Evolutionary conservation across 73 alveolate species (phyloP), one percentile per base, ranked within the genome.

Genomic region (Tetrahymena elliotti): DNA sequence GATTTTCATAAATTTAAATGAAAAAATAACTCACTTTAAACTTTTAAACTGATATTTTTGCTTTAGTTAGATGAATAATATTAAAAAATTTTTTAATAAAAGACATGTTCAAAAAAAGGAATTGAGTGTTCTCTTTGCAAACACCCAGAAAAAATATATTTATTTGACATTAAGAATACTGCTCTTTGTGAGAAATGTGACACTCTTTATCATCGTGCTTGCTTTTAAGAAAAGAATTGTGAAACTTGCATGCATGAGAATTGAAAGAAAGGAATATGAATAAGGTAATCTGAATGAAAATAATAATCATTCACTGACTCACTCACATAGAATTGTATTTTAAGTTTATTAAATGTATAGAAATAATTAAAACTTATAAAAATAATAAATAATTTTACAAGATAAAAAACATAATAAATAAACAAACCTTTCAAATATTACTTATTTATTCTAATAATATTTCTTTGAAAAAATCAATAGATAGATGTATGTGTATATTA

Each of bases 111-210:
- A 88, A 94, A 47, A 18, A 94, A 94, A 94, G 96, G 96, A 16
- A 88, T 83, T 40, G 93, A 84, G 20, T 94, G 96, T 38, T 40
- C 27, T 15, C 68, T 94, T 2, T 94, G 96, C 36, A 16, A 94
- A 20, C 15, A 34, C 31, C 27, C 83, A 39, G 37, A 52, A 47
- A 94, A 94, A 33, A 40, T 94, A 24, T 94, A 84, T 84, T 94
- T 94, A 37, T 94, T 94, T 92, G 96, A 94, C 84, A 94, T 94
- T 33, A 84, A 94, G 84, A 94, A 94, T 94, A 92, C 83, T n/a
- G 41, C 95, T 2, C 83, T 84, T 39, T 94, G 96, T 24, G 96
- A 94, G 16, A 53, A 88, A 33, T 94, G 96, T 88, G 38, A 84
- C 34, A 94, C 93, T 20, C 93, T 94, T 33, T 94, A 41, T 35